A percentile compares a stretch with the other conserved stretches of the same genome.
Conservation (phyloP, 2,329 filamentous ascomycete species). For the Seiridium cupressi region DNA sequence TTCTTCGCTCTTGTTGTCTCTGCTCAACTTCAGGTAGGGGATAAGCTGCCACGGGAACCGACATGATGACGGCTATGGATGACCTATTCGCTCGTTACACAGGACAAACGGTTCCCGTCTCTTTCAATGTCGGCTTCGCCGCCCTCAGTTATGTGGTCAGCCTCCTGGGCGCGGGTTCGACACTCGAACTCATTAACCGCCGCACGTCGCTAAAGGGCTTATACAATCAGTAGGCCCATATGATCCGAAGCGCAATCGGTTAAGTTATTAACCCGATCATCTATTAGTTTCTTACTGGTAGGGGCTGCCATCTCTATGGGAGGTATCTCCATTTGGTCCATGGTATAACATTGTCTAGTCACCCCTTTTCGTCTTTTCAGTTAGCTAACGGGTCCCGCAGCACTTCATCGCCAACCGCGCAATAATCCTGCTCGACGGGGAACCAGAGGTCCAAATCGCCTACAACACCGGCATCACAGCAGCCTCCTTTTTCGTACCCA, state of each 20-base stretch:
- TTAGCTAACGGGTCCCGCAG: not conserved
- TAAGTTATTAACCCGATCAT: not conserved
- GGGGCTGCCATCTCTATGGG: not conserved
- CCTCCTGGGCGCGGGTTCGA: not conserved
- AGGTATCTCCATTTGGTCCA: not conserved
- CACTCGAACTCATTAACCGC: not conserved
- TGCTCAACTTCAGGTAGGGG: not conserved
- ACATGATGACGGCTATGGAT: not conserved
- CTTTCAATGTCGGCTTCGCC: not conserved
- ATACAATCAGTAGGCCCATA: not conserved
- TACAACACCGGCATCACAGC: not conserved
- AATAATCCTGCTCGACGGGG: not conserved
- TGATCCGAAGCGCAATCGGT: not conserved
- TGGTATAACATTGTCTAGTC: not conserved
- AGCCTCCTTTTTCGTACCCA: not conserved
- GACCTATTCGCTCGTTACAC: slow-evolving; percentile 2
- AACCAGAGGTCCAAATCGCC: slow-evolving; percentile 1
- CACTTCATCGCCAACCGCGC: slow-evolving; percentile 1
- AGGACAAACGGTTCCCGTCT: not conserved
- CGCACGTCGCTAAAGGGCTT: not conserved
- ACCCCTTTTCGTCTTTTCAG: not conserved
- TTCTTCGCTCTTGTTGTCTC: not conserved
- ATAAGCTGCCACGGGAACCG: not conserved
- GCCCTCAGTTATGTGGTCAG: not conserved
- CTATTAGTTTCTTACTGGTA: not conserved